Conservation (phyloP, 2,329 filamentous ascomycete genomes). For the Stagonosporopsis tanaceti region DNA sequence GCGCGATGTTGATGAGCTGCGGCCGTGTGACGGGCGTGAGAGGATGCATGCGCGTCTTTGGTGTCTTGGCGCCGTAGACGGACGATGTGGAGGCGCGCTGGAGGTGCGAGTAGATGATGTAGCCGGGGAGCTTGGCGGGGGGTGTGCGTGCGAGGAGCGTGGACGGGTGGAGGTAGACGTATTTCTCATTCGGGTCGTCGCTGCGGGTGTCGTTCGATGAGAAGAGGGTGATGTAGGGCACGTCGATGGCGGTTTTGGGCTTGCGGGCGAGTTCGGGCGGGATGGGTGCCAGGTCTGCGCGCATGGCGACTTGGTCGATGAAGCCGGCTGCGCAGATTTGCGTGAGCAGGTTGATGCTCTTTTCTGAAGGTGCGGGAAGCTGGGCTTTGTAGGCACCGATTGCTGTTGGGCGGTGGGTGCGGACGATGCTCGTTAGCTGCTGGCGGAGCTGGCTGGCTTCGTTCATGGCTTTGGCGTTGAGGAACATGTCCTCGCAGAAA, state of each 20-base stretch:
- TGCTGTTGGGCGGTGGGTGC: slow-evolving; percentile 69
- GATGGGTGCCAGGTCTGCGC: slow-evolving; percentile 81
- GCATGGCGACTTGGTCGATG: slow-evolving; percentile 92
- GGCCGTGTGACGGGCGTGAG: slow-evolving; percentile 79
- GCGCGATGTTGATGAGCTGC: slow-evolving; percentile 79
- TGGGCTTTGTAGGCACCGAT: slow-evolving; percentile 52
- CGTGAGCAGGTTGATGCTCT: slow-evolving; percentile 78
- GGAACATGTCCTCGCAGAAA: slow-evolving; percentile 85
- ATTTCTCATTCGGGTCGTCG: slow-evolving; percentile 63
- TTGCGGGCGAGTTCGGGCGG: slow-evolving; percentile 65
- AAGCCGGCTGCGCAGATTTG: slow-evolving; percentile 93
- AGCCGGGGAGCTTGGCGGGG: slow-evolving; percentile 71
- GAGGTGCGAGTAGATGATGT: slow-evolving; percentile 86
- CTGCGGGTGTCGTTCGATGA: slow-evolving; percentile 63
- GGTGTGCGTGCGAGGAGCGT: slow-evolving; percentile 75
- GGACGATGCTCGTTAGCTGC: slow-evolving; percentile 84
- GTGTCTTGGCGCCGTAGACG: slow-evolving; percentile 47
- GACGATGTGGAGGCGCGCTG: slow-evolving; percentile 68
- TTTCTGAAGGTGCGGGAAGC: slow-evolving; percentile 68
- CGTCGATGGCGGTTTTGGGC: slow-evolving; percentile 86
- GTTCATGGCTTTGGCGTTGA: slow-evolving; percentile 84
- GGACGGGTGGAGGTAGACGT: slow-evolving; percentile 87
- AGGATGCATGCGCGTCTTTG: slow-evolving; percentile 84
- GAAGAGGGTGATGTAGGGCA: slow-evolving; percentile 87
- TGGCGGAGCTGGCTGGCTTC: slow-evolving; percentile 84